Percentiles rank a stretch among this genome's conserved stretches.
phyloP scores from a whole-genome alignment of 1,284 basidiomycete genomes.

The Papiliotrema terrestris region DNA sequence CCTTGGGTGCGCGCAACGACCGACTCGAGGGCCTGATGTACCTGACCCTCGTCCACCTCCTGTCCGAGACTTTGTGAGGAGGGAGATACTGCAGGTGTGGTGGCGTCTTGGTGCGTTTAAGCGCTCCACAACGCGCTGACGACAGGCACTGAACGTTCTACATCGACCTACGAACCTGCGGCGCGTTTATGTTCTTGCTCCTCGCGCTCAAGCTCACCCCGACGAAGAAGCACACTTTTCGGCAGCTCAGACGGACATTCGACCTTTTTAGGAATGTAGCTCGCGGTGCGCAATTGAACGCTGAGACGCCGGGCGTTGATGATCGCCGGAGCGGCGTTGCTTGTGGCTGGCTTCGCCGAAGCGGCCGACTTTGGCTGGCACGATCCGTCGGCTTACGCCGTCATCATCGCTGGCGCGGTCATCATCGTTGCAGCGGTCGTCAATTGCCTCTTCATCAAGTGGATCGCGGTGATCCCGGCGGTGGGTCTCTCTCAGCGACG shows the following conservation, averaged over 20 bases:
- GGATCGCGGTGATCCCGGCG: conserved; percentile 63
- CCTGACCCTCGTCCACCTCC: too few relatives aligned
- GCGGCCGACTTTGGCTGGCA: conserved; percentile 31
- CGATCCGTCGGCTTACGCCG: conserved; percentile 62
- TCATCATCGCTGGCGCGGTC: conserved; percentile 62
- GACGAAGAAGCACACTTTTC: conserved; percentile 4
- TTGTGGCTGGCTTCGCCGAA: conserved; percentile 66
- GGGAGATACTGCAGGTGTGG: too few relatives aligned
- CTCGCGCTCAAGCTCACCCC: conserved; percentile 13
- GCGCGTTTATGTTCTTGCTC: not conserved
- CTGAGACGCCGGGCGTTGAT: conserved; percentile 52
- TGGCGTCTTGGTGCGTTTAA: too few relatives aligned
- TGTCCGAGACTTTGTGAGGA: too few relatives aligned
- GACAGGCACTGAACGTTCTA: conserved; percentile 34
- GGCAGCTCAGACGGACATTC: conserved; percentile 17
- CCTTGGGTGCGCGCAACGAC: too few relatives aligned
- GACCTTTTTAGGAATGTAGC: conserved; percentile 33
- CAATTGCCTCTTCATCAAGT: conserved; percentile 64
- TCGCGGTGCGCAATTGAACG: not conserved
- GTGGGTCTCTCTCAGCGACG: conserved; percentile 7
- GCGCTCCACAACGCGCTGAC: too few relatives aligned
- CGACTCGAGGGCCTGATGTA: too few relatives aligned
- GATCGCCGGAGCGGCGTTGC: conserved; percentile 63
- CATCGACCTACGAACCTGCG: conserved; percentile 48
- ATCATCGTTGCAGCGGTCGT: conserved; percentile 57